These are phyloP conservation scores for Ascochyta clinopodiicola DNA, from an alignment of 2,329 filamentous ascomycete species.

Conservation along the genomic window DNA sequence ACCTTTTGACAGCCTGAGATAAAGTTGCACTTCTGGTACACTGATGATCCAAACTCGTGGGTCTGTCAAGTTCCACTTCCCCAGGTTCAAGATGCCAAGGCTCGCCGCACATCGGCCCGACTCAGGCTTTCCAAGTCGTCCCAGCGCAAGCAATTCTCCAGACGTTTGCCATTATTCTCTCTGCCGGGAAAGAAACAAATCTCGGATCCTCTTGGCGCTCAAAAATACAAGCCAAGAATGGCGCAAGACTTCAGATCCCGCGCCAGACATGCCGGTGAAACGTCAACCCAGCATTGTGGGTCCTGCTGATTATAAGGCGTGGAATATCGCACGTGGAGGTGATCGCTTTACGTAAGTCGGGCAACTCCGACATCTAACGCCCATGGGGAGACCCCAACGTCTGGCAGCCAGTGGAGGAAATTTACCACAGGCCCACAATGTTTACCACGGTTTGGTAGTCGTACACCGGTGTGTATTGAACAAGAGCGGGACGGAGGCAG, in stretches of 20 bases:
- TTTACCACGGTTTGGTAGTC: slow-evolving; percentile 10
- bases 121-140: neutral
- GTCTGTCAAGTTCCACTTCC: slow-evolving; percentile 8
- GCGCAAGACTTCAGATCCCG: neutral
- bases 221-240: neutral
- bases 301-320: neutral
- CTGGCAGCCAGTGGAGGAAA: slow-evolving; percentile 2
- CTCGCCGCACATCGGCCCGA: slow-evolving; percentile 10
- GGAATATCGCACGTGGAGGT: slow-evolving; percentile 1
- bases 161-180: neutral
- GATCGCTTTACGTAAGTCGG: slow-evolving; percentile 12
- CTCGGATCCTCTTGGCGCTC: neutral
- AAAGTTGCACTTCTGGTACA: too few species aligned
- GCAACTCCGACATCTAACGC: slow-evolving; percentile 3
- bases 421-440: slow-evolving; percentile 5
- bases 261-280: neutral
- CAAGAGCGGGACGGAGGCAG: slow-evolving; percentile 9
- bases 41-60: neutral
- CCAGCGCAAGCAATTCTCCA: neutral
- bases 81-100: slow-evolving; percentile 6
- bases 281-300: neutral
- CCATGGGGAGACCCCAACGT: slow-evolving; percentile 5
- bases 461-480: slow-evolving; percentile 7
- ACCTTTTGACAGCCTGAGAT: too few species aligned
- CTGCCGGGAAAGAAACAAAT: neutral